These are phyloP conservation scores for Lagenaria siceraria DNA, from an alignment of 306 rosid species.

Conservation along the genomic window DNA sequence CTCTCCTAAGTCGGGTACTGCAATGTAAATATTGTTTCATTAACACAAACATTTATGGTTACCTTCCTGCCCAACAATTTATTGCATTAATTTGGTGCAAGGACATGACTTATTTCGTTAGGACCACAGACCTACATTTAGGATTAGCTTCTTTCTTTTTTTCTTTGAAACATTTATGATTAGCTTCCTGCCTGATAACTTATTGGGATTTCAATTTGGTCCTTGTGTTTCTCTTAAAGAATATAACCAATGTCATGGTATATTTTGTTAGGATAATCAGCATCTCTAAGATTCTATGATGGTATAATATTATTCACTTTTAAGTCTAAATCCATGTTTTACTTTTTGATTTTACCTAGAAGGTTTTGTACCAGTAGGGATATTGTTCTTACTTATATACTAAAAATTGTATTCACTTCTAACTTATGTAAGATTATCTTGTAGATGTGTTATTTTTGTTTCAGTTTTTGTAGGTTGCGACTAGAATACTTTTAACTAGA, in stretches of 20 bases:
- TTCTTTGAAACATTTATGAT: not conserved
- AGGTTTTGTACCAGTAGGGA: not conserved
- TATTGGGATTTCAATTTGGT: not conserved
- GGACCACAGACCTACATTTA: not conserved
- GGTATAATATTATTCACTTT: not conserved
- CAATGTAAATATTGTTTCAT: not conserved
- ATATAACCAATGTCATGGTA: not conserved
- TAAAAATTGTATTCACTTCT: not conserved
- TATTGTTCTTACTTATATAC: not conserved
- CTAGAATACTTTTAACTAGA: not conserved
- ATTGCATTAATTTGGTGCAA: not conserved
- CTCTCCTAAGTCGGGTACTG: slow-evolving; percentile 56
- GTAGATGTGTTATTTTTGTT: not conserved
- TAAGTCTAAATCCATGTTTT: not conserved
- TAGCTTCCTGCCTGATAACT: not conserved
- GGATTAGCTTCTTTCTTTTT: not conserved
- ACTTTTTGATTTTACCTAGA: not conserved
- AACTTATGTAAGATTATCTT: not conserved
- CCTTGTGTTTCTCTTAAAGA: not conserved
- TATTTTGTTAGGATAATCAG: not conserved
- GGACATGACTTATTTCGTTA: not conserved
- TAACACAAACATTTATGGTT: not conserved
- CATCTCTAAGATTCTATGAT: not conserved
- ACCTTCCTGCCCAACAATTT: not conserved
- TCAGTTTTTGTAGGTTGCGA: not conserved